These are phyloP conservation scores for Apostasia shenzhenica DNA, from an alignment of 106 monocot species.

Conservation along the genomic window DNA sequence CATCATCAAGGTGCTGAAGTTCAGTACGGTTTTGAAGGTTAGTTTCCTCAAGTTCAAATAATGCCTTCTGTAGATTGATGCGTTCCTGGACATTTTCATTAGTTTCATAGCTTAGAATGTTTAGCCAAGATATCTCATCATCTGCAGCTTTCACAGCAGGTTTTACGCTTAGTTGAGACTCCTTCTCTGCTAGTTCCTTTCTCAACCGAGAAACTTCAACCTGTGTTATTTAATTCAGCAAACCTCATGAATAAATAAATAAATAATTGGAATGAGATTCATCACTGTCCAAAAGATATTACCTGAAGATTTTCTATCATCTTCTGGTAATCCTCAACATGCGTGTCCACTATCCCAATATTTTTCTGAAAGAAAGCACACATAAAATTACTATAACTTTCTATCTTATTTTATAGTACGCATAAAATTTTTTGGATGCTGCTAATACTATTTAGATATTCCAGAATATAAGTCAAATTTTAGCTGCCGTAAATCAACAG, in stretches of 20 bases:
- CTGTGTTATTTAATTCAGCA: slow-evolving; percentile 28
- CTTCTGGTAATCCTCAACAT: slow-evolving; percentile 88
- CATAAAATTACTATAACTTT: not conserved
- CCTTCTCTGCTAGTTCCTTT: slow-evolving; percentile 91
- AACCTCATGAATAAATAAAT: not conserved
- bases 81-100: slow-evolving; percentile 99
- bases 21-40: slow-evolving; percentile 85
- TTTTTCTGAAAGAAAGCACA: slow-evolving; percentile 66
- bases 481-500: too few species aligned
- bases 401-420: too few species aligned
- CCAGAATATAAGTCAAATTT: too few species aligned
- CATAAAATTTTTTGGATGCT: too few species aligned
- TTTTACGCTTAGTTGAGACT: slow-evolving; percentile 66
- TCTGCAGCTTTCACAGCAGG: slow-evolving; percentile 59
- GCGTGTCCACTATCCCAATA: slow-evolving; percentile 83
- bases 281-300: not conserved
- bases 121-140: slow-evolving; percentile 89
- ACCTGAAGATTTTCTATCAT: slow-evolving; percentile 98
- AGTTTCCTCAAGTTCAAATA: slow-evolving; percentile 95
- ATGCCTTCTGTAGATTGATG: slow-evolving; percentile 92
- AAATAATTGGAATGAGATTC: not conserved
- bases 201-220: slow-evolving; percentile 74
- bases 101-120: slow-evolving; percentile 82
- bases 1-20: slow-evolving; percentile 90
- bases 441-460: too few species aligned